Conservation (phyloP, 441 rosid genomes). For the Flueggea neowawraea region DNA sequence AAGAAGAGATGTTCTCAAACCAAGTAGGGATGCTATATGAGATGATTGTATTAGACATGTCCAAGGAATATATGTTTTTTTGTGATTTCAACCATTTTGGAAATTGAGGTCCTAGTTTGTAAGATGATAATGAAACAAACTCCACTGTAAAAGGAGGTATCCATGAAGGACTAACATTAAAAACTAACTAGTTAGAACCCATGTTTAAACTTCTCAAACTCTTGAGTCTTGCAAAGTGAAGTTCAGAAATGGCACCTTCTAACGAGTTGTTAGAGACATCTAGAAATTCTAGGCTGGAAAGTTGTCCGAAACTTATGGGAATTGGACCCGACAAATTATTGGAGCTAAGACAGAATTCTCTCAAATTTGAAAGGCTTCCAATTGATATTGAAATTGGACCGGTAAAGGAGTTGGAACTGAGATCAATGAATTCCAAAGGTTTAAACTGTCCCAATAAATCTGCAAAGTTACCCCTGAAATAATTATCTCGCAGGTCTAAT, state of each 20-base stretch:
- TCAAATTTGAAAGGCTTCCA: not conserved
- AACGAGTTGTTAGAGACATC: conserved; percentile 13
- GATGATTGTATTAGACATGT: conserved; percentile 1
- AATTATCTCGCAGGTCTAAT: too few species aligned
- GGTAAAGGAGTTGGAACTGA: too few species aligned
- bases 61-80: not conserved
- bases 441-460: too few species aligned
- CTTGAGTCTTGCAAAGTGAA: conserved; percentile 34
- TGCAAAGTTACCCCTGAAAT: too few species aligned
- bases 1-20: conserved; percentile 11
- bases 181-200: conserved; percentile 19
- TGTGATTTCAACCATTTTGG: conserved; percentile 26
- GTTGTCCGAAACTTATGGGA: not conserved
- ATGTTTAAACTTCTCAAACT: conserved; percentile 17
- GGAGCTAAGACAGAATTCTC: conserved; percentile 7
- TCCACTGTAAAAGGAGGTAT: conserved; percentile 23
- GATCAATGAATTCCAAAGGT: too few species aligned
- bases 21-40: conserved; percentile 19
- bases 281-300: not conserved
- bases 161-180: conserved; percentile 24
- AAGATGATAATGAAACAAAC: not conserved
- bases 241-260: conserved; percentile 14
- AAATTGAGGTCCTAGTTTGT: conserved; percentile 24
- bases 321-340: conserved; percentile 17
- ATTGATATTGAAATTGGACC: too few species aligned